phyloP scores from a whole-genome alignment of 306 rosid genomes.

The Coriaria nepalensis region DNA sequence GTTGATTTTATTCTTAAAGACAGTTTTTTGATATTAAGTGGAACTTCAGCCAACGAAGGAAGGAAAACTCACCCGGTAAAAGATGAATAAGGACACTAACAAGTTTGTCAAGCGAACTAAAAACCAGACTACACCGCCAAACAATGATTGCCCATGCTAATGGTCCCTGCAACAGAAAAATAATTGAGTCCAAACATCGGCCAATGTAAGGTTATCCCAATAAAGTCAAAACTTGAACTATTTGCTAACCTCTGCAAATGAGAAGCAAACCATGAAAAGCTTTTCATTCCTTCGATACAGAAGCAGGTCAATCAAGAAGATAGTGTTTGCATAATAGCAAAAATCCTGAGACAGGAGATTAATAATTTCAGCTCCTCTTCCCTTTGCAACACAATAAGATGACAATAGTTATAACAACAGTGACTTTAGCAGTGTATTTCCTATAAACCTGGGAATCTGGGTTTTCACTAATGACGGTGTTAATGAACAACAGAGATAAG shows the following conservation, averaged over 20 bases:
- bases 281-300: conserved; percentile 65
- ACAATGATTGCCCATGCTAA: conserved; percentile 94
- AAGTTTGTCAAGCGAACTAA: conserved; percentile 71
- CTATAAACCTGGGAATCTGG: not conserved
- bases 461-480: not conserved
- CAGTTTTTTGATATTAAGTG: too few species aligned
- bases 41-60: too few species aligned
- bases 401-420: conserved; percentile 3
- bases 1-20: too few species aligned
- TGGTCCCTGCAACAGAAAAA: conserved; percentile 61
- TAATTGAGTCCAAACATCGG: too few species aligned
- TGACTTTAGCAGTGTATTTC: not conserved
- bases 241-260: conserved; percentile 83
- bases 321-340: conserved; percentile 90
- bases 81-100: conserved; percentile 96
- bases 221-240: conserved; percentile 17
- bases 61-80: conserved; percentile 55
- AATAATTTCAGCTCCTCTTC: conserved; percentile 16
- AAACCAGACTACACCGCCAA: conserved; percentile 98
- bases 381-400: not conserved
- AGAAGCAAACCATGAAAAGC: conserved; percentile 86
- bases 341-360: conserved; percentile 50
- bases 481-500: too few species aligned
- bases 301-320: conserved; percentile 71
- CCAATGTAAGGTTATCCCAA: too few species aligned